phyloP scores from a whole-genome alignment of 768 basidiomycete genomes.

The Cystobasidium ongulense region DNA sequence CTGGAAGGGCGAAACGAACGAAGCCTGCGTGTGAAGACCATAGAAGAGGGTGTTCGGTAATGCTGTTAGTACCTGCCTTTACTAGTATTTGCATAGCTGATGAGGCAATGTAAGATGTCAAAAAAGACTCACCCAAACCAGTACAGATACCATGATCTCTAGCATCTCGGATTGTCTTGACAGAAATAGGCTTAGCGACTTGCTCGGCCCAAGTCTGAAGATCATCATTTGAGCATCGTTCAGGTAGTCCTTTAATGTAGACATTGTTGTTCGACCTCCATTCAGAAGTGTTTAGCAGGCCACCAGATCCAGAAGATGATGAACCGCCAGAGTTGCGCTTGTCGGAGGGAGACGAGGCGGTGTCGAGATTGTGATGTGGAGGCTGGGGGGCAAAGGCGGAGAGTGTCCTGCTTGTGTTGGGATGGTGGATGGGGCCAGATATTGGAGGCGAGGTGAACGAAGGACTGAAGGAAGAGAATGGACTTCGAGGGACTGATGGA shows the following conservation, averaged over 20 bases:
- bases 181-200: neutral
- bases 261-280: slow-evolving; percentile 20
- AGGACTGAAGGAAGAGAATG: too few species aligned
- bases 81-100: neutral
- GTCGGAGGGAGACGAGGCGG: neutral
- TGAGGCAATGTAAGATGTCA: neutral
- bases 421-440: too few species aligned
- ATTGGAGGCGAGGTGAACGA: too few species aligned
- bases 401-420: neutral
- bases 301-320: neutral
- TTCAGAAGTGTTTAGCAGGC: neutral
- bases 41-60: neutral
- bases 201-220: neutral
- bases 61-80: neutral
- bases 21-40: slow-evolving; percentile 4
- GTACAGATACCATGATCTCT: neutral
- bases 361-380: neutral
- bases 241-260: slow-evolving; percentile 27
- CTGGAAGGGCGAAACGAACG: neutral
- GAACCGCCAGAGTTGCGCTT: neutral
- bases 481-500: too few species aligned
- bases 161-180: slow-evolving; percentile 14
- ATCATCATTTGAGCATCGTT: neutral
- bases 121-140: slow-evolving; percentile 9
- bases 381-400: neutral